Base-by-base conservation (phyloP, 2,329 filamentous ascomycete species). In the Polychaeton citri region DNA sequence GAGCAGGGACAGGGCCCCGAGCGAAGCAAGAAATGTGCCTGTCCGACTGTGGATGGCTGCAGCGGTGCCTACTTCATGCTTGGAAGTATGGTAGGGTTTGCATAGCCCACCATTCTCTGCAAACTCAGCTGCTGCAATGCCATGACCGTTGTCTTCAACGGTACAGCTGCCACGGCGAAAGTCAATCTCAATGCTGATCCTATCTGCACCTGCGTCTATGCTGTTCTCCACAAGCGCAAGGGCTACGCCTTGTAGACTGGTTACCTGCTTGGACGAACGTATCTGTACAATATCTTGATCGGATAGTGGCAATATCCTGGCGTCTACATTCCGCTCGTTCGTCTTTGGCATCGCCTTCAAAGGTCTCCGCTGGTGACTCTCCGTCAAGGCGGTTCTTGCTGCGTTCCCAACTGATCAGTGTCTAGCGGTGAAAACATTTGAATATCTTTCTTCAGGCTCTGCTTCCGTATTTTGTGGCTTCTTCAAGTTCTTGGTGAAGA, bases 91-190 rank as follows among this genome's bases (percentile, higher is more conserved):
- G 46, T 44, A 40, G 34, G 42, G 44, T 58, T 77, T 83, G 17
- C 76, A 81, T 13, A 95, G 63, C 0, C 81, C 79, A 4, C 85
- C 85, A 32, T 61, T 55, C 2, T 72, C 63, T n/a, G 52, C 51
- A 48, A 96, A 95, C 46, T 95, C 87, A 2, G 57, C 51, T 1
- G 81, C 73, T 2, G 65, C 54, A 32, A 98, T 92, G 0, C 90
- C 90, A 12, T 64, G 38, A 1, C 90, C 90, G 59, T 96, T 72
- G 54, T 98, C 90, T 51, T 93, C 81, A 4, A 95, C 71, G 0
- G 69, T 67, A 57, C 87, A 94, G 46, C 72, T 75, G 4, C 86
- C 88, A 17, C 79, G 76, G 36, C 61, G 57, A 53, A 84, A 85
- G 59, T 95, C 81, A 16, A 94, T 64, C 1, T 68, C 71, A 37